Base-by-base conservation (phyloP, 192 early-diverging fungal species). In the Kickxella alabastrina region DNA sequence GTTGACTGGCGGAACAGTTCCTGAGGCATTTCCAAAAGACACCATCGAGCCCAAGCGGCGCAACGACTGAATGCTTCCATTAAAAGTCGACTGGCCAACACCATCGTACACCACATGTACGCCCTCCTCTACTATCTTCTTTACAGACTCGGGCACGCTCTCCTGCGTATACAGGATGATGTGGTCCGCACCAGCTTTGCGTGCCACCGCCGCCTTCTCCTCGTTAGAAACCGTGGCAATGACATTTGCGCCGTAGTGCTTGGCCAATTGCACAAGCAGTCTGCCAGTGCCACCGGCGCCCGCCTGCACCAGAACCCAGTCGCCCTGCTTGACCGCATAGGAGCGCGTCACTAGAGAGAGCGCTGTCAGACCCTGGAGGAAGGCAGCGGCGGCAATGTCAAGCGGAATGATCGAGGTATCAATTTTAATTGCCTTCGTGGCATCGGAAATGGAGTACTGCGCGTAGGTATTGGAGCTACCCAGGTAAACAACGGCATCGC, bases 211-310 rank as follows among this genome's bases (percentile, higher is more conserved):
- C 1, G 82, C 84, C 71, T 96, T 96, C 23, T 81, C 85, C 0
- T 74, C 67, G 2, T 77, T 82, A 14, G 88, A 91, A 1, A 82
- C 82, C 1, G 92, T 93, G 39, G 89, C 89, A 50, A 97, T 95
- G 39, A 95, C 95, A 32, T 74, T 77, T 15, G 93, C 95, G 6
- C 95, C 95, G 2, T 80, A 49, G 8, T 79, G 53, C 53, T 85
- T 86, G 60, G 78, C 77, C 43, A 95, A 40, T 65, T 95, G 93
- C 22, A 85, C 80, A 24, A 95, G 69, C 15, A 92, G 62, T 12
- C 80, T 71, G 4, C 95, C 95, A 23, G 88, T 87, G 27, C 92
- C 94, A 10, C 94, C 92, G 13, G 92, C 94, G 3, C 89, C 91
- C 3, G 94, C 92, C 49, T 92, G 87, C 24, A 97, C 80, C 25